Base-by-base conservation (phyloP, 2,329 filamentous ascomycete genomes). In the Cylindrodendrum hubeiense region DNA sequence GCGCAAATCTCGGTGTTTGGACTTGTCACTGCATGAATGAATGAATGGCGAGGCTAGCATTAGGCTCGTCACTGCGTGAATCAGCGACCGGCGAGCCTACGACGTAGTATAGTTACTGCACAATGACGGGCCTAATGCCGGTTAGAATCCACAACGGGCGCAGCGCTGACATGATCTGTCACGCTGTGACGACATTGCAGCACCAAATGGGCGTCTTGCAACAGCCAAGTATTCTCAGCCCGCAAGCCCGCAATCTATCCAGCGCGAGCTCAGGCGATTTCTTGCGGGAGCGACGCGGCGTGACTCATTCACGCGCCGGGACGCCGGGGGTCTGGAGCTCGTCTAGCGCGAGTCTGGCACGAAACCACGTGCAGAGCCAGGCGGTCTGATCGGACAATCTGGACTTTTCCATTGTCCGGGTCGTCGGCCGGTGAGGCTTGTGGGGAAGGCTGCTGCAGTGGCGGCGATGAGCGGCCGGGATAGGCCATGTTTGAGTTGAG, bases 351-450 rank as follows among this genome's bases (percentile, higher is more conserved):
- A 63, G 37, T 24, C 53, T 41, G 28, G 50, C 63, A 28, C 60
- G 49, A 50, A 41, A 41, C 34, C 63, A 66, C 63, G 33, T 63
- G 67, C 33, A 66, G 37, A n/a, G n/a, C n/a, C n/a, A n/a, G n/a
- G n/a, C n/a, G n/a, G n/a, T 46, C 24, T 19, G 28, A 30, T 44
- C 24, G 12, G 17, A 39, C 17, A 34, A 39, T n/a, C 21, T 50
- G 53, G 52, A 51, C 52, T 28, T 52, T 57, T 56, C 21, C 3
- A 17, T 39, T 56, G 53, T 56, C 43, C 53, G 53, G 43, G n/a
- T 8, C 28, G n/a, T 7, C 21, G 17, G 21, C 4, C 39, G 3
- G 19, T 22, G 17, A 5, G 34, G n/a, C 52, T 34, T 41, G 60
- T 64, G 67, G 65, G 63, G 61, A 22, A 61, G 58, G 53, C 49